Evolutionary conservation across 2,329 filamentous ascomycete species (phyloP), one percentile per base, ranked within the genome.

Genomic region (Monosporascus sp.): DNA sequence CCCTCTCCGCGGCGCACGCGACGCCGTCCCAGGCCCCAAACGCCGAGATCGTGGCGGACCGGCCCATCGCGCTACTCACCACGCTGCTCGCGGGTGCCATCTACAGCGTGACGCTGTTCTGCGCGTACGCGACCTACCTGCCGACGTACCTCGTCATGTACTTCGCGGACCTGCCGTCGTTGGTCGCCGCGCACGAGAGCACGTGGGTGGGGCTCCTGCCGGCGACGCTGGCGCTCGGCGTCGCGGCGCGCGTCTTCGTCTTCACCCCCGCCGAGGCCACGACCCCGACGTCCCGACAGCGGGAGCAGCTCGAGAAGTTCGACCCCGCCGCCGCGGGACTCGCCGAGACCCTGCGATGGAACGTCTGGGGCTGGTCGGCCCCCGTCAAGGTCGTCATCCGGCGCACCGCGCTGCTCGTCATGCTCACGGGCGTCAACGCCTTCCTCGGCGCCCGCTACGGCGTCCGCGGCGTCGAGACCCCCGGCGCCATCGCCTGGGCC

Each of bases 171-270:
- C 78, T 97, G 50, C 79, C 81, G 6, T 86, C 84, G 31, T 75
- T 97, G 48, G 79, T 82, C 56, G 77, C 80, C 14, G 88, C 85
- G 3, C 84, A 93, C 66, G 74, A 79, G 22, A 81, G 86, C 11
- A 81, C 80, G 1, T 81, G 83, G 38, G 68, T 80, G 41, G 76
- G 80, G 8, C 76, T 89, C 47, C 70, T 90, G 3, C 84, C 86
- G 1, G 78, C 79, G 44, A 76, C 77, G 6, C 57, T 80, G 3
- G 62, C 76, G 2, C 76, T 89, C 18, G 92, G 91, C 3, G 75
- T 83, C 56, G 88, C 89, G 1, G 84, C 86, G 5, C 84, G 84
- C 56, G 80, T 81, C 46, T 93, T 95, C 67, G 82, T 97, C 60
- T 95, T 96, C 68, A 81, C 83, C 39, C 84, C 86, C 2, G 80